phyloP scores from a whole-genome alignment of 768 basidiomycete species.

The Stropharia rugosoannulata region DNA sequence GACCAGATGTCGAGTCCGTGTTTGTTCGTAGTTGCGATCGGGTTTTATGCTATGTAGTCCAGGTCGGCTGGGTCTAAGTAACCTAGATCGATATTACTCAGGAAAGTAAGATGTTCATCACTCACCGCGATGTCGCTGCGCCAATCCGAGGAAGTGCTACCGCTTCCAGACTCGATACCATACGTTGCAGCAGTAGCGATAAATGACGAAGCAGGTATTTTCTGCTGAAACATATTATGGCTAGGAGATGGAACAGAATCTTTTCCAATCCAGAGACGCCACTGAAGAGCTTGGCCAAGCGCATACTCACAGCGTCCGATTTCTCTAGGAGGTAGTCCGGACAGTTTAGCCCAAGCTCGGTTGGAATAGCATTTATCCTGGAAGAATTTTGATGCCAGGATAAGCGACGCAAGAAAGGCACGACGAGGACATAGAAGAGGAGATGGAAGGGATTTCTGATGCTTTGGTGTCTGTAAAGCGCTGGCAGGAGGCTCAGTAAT shows the following conservation, averaged over 20 bases:
- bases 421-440: constrained; percentile 87
- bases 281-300: constrained; percentile 81
- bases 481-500: constrained; percentile 2
- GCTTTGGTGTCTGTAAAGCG: constrained; percentile 13
- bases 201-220: too few relatives aligned
- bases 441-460: constrained; percentile 52
- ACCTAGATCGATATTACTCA: too few relatives aligned
- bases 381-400: constrained; percentile 89
- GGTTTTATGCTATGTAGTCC: neutral
- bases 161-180: too few relatives aligned
- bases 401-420: constrained; percentile 84
- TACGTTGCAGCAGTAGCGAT: too few relatives aligned
- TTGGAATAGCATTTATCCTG: constrained; percentile 95
- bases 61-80: neutral
- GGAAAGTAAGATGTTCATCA: too few relatives aligned
- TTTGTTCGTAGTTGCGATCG: neutral
- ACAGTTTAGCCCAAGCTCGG: constrained; percentile 91
- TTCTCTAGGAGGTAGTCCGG: constrained; percentile 81
- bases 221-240: constrained; percentile 27
- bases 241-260: constrained; percentile 34
- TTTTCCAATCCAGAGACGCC: constrained; percentile 94
- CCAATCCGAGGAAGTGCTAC: too few relatives aligned
- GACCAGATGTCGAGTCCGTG: constrained; percentile 31
- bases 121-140: too few relatives aligned
- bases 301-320: constrained; percentile 88